Percentiles rank a stretch among this genome's conserved stretches.
Evolutionary conservation across 495 filamentous ascomycete species (phyloP).

Genomic region (Pseudomonodictys pantanalensis): DNA sequence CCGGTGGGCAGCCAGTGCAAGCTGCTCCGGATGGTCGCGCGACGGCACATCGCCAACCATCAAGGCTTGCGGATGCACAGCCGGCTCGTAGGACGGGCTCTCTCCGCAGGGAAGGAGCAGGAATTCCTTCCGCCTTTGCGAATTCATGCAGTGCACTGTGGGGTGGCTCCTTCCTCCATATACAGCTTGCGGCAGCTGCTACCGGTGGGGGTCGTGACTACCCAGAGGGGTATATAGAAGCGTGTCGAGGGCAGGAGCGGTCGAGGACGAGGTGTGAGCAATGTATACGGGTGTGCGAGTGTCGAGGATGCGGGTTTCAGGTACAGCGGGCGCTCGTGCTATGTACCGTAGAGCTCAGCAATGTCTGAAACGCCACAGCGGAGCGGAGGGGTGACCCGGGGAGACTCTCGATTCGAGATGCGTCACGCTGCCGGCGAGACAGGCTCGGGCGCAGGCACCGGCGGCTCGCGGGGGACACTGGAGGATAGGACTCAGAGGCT

Average conservation of each 20-base stretch:
- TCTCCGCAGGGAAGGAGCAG: constrained; percentile 6
- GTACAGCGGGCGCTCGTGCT: no score
- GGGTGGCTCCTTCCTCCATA: background rate
- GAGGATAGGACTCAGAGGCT: no score
- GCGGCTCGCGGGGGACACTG: no score
- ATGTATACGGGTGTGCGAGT: background rate
- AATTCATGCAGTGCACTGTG: constrained; percentile 14
- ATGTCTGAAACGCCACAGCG: no score
- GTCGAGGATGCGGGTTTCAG: no score
- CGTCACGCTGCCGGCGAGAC: no score
- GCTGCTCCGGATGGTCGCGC: constrained; percentile 2
- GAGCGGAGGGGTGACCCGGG: no score
- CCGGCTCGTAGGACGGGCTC: constrained; percentile 25
- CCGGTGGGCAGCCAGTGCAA: constrained; percentile 45
- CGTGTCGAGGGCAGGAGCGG: background rate
- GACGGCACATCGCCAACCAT: constrained; percentile 24
- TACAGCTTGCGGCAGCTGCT: background rate
- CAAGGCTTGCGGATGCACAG: constrained; percentile 12
- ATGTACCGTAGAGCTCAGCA: no score
- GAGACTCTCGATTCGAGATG: no score
- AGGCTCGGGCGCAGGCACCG: no score
- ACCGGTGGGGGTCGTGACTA: background rate
- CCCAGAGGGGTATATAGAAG: background rate
- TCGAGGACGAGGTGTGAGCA: background rate
- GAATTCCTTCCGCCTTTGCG: background rate